Base-by-base conservation (phyloP, 2,329 filamentous ascomycete species). In the Magnaporthiopsis poae region DNA sequence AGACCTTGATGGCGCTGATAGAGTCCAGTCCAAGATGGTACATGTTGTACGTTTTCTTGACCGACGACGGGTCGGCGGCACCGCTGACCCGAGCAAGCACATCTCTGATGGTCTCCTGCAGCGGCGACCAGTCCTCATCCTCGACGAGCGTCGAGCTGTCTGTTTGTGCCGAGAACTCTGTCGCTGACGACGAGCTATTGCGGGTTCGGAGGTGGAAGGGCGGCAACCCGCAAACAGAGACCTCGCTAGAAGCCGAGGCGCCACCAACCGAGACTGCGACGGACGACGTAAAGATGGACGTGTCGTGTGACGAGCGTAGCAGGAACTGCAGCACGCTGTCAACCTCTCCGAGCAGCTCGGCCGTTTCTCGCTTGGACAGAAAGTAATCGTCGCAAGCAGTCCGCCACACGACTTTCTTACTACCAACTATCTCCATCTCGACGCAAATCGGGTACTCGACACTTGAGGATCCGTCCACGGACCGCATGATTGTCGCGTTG, bases 11-110 rank as follows among this genome's bases (percentile, higher is more conserved):
- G 1, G 92, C 89, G 69, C 89, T 94, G 75, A 97, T 96, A 0
- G 93, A 97, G 74, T 97, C 93, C 1, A 97, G 84, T 0, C 93
- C 93, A 1, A 97, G 82, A 69, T 95, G 88, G 75, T 95, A 96
- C 15, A 96, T 84, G 0, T 84, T 91, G 64, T 87, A 84, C 0
- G 81, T 79, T 66, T 81, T 82, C 2, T 78, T 76, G 65, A 96
- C 90, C 1, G 85, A 80, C 0, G 80, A 73, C 25, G 80, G 76
- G 0, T 65, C 65, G 5, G 87, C 79, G 0, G 89, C 76, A 21
- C 83, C 84, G 0, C 92, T 90, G 0, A 93, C 80, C 36, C 81
- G 73, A 0, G 82, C 78, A 18, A 89, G 75, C 0, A 83, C 78
- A 1, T 77, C 73, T 2, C 84, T 76, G 27, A 89, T 79, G 0